Conservation (phyloP, 2,329 filamentous ascomycete species). For the Purpureocillium takamizusanense region DNA sequence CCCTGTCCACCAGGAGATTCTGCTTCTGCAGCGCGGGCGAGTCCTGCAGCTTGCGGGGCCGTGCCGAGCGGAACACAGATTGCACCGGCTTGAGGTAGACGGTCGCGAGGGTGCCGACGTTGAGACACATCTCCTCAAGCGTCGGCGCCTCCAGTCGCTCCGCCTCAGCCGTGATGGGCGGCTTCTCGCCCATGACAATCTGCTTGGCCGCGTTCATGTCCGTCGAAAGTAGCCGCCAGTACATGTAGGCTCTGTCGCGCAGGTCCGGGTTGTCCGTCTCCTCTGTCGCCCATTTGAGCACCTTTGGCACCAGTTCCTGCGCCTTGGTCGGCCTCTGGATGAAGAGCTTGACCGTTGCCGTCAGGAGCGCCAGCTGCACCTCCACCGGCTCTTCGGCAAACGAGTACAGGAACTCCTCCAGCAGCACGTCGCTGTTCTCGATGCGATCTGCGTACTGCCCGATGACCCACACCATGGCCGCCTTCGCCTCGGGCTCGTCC, state of each 20-base stretch:
- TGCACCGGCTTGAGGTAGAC: slow-evolving; percentile 98
- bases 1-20: slow-evolving; percentile 41
- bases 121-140: slow-evolving; percentile 93
- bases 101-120: slow-evolving; percentile 90
- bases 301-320: slow-evolving; percentile 84
- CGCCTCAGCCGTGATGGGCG: slow-evolving; percentile 89
- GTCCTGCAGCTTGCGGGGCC: slow-evolving; percentile 69
- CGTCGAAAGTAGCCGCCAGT: slow-evolving; percentile 91
- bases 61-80: slow-evolving; percentile 86
- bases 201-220: slow-evolving; percentile 79
- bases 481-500: slow-evolving; percentile 95
- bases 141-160: slow-evolving; percentile 88
- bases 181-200: slow-evolving; percentile 96
- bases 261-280: slow-evolving; percentile 99
- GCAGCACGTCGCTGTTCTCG: slow-evolving; percentile 86
- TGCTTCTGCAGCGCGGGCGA: slow-evolving; percentile 79
- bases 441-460: slow-evolving; percentile 96
- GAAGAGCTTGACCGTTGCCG: slow-evolving; percentile 94
- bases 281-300: slow-evolving; percentile 96
- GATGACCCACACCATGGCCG: slow-evolving; percentile 99
- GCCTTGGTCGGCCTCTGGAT: slow-evolving; percentile 94
- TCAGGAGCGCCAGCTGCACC: slow-evolving; percentile 88
- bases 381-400: slow-evolving; percentile 94
- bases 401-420: slow-evolving; percentile 91
- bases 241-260: slow-evolving; percentile 95